Base-by-base conservation (phyloP, 2,329 filamentous ascomycete species). In the Arthrobotrys iridis region DNA sequence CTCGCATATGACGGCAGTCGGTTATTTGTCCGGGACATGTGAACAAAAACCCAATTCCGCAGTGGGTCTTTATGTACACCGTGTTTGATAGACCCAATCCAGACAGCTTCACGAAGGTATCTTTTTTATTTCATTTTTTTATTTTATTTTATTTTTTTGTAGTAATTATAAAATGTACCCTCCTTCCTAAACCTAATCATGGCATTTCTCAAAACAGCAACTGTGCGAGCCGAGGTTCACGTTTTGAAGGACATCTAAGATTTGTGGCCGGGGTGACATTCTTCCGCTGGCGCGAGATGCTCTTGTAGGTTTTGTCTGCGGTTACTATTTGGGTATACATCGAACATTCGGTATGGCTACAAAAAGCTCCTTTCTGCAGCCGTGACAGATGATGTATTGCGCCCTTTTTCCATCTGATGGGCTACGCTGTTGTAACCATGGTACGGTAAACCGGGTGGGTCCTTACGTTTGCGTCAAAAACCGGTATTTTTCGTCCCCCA, bases 371-470 rank as follows among this genome's bases (percentile, higher is more conserved):
- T 33, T 6, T 15, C 10, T 4, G 26, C 43, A 33, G 28, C 4
- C 20, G 26, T 11, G 28, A 15, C 50, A 37, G 28, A 37, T 20
- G 30, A 55, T 37, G 30, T 22, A 55, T 55, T 30, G n/a, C 26
- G 48, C 30, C 30, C 22, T 55, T 35, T 55, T 28, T n/a, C n/a
- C n/a, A n/a, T n/a, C 50, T 30, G 50, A 55, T 30, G 50, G 30
- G 50, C 37, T 22, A 55, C 50, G 50, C 50, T 30, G 50, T 55
- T 22, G 1, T 7, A 55, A 37, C 50, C 50, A 55, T 55, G 50
- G 50, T 55, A 55, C 50, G 50, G 50, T 24, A 55, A 55, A 37
- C 50, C 50, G 50, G 50, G 30, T 55, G 50, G 50, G 28, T 35
- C 50, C 50, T 55, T 55, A 20, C 28, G 3, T 11, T 35, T 55